Percentiles rank a stretch among this genome's conserved stretches.
Evolutionary conservation across 345 rosid genomes (phyloP).

Genomic region (Trapa incisa): DNA sequence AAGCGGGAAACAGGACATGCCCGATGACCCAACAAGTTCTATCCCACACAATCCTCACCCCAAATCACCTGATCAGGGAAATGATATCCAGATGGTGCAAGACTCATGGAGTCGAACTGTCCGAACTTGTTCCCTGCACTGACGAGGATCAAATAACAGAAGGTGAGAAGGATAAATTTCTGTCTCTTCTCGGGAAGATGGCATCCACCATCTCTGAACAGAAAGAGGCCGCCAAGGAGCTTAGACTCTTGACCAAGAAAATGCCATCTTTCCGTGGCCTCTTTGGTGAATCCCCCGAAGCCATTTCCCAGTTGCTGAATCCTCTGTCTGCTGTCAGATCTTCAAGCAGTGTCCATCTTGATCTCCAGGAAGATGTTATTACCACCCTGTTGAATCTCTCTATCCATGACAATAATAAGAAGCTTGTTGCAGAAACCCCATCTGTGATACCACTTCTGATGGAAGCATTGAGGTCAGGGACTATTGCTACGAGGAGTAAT

Average conservation of each 20-base stretch:
- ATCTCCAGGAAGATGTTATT: constrained; percentile 81
- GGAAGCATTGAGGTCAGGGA: constrained; percentile 57
- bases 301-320: constrained; percentile 46
- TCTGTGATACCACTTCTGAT: constrained; percentile 61
- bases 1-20: constrained; percentile 71
- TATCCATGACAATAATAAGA: constrained; percentile 87
- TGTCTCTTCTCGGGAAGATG: constrained; percentile 53
- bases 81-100: constrained; percentile 82
- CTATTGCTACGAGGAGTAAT: constrained; percentile 63
- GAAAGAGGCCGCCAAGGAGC: constrained; percentile 70
- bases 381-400: constrained; percentile 81
- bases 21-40: constrained; percentile 81
- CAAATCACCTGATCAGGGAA: constrained; percentile 60
- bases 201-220: constrained; percentile 41
- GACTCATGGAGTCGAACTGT: constrained; percentile 41
- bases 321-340: constrained; percentile 38
- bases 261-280: constrained; percentile 66
- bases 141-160: constrained; percentile 42
- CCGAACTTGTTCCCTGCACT: constrained; percentile 20
- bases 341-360: constrained; percentile 25
- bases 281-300: constrained; percentile 49
- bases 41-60: constrained; percentile 51
- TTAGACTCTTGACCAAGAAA: constrained; percentile 53
- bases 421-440: constrained; percentile 70
- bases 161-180: constrained; percentile 45